Percentiles rank a stretch among this genome's conserved stretches.
Conservation (phyloP, 2,329 filamentous ascomycete genomes). For the Colletotrichum siamense region DNA sequence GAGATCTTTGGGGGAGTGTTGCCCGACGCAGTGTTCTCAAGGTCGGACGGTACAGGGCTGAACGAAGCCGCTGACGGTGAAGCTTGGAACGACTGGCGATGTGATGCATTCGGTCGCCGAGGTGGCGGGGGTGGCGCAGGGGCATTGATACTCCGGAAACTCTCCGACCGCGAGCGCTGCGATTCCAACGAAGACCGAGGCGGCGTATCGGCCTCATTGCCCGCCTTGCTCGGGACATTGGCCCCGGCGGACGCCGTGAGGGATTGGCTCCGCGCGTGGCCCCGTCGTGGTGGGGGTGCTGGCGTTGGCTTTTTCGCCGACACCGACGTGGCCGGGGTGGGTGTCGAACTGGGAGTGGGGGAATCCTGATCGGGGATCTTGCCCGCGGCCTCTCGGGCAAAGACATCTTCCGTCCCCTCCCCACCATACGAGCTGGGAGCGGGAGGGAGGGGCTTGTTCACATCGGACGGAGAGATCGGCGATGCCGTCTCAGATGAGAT, state of each 20-base stretch:
- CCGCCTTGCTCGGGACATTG: slow-evolving; percentile 21
- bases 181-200: slow-evolving; percentile 59
- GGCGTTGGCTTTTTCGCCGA: slow-evolving; percentile 50
- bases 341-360: slow-evolving; percentile 22
- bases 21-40: neutral
- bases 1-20: slow-evolving; percentile 24
- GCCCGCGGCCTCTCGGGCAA: slow-evolving; percentile 59
- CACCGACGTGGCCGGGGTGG: slow-evolving; percentile 41
- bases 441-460: slow-evolving; percentile 68
- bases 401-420: slow-evolving; percentile 55
- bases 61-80: slow-evolving; percentile 5
- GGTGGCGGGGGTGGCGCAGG: slow-evolving; percentile 60
- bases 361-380: slow-evolving; percentile 50
- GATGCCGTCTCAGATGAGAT: slow-evolving; percentile 26
- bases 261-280: slow-evolving; percentile 50
- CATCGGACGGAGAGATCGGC: slow-evolving; percentile 48
- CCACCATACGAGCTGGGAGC: slow-evolving; percentile 54
- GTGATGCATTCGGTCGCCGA: slow-evolving; percentile 48
- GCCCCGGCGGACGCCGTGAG: slow-evolving; percentile 7
- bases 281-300: slow-evolving; percentile 55
- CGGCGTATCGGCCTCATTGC: slow-evolving; percentile 41
- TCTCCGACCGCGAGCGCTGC: slow-evolving; percentile 49
- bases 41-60: neutral
- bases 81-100: slow-evolving; percentile 30
- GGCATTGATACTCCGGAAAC: slow-evolving; percentile 45